Base-by-base conservation (phyloP, 1,139 yeast species). In the Kurtzmaniella quercitrusa region DNA sequence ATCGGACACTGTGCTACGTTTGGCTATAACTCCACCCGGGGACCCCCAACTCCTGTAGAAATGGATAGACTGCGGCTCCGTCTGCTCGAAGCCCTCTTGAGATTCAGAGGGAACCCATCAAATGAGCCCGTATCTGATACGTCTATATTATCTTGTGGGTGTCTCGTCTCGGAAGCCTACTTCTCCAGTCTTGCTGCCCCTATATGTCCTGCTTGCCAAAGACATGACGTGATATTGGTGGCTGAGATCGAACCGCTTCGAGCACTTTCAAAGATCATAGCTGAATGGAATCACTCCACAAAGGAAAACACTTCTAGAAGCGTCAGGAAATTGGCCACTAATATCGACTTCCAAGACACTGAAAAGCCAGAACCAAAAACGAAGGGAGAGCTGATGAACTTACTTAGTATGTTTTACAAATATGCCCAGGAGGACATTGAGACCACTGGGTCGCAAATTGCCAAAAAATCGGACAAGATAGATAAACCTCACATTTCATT, bases 131-230 rank as follows among this genome's bases (percentile, higher is more conserved):
- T 70, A 5, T 41, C 64, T 11, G 89, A 84, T 59, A 74, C 81
- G 5, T 68, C 80, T 1, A 73, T 82, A 17, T 63, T 85, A 16
- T 63, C 81, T 0, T 87, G 95, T 62, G 93, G 94, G 0, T 86
- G 95, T 60, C 60, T 85, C 10, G 70, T 82, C 0, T 81, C 91
- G 1, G 85, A 82, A 51, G 51, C 62, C 1, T 62, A 46, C 18
- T 71, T 70, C 49, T 29, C 34, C 3, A 37, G 39, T 7, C 25
- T 60, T 47, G 58, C 60, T n/a, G 46, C 52, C 36, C 57, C 37
- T 42, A 47, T 48, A 2, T 84, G 91, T 52, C 84, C 85, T 2
- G 57, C 63, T 3, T 84, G 91, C 53, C 56, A 58, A 2, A 43
- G 56, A 0, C 51, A 50, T 2, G 58, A 65, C 9, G 70, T 68